Evolutionary conservation across 192 early-diverging fungal species (phyloP).

Genomic region (Gonapodya prolifera): DNA sequence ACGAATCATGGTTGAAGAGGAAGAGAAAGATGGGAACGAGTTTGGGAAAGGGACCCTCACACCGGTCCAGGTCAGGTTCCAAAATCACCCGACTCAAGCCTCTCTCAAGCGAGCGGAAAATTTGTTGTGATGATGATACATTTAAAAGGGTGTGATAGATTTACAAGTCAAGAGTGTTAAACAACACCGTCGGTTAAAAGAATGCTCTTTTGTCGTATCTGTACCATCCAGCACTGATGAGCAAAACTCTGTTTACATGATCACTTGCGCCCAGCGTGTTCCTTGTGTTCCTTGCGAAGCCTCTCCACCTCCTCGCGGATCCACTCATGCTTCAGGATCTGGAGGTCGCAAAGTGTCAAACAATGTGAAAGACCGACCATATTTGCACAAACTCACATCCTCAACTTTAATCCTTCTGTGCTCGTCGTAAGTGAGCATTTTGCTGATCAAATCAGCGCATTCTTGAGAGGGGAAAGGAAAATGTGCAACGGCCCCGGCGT

Average conservation of each 20-base stretch:
- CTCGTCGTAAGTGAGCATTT: constrained; percentile 10
- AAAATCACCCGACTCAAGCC: too few relatives aligned
- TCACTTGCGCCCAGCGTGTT: not conserved
- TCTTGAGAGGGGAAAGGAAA: not conserved
- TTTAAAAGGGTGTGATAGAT: too few relatives aligned
- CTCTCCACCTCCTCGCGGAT: not conserved
- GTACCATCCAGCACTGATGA: too few relatives aligned
- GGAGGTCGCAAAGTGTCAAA: not conserved
- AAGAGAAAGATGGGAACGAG: not conserved
- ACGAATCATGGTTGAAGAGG: not conserved
- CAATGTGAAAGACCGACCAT: not conserved
- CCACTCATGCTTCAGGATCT: constrained; percentile 2
- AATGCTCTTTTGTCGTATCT: too few relatives aligned
- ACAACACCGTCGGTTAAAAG: too few relatives aligned
- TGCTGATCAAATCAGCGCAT: constrained; percentile 9
- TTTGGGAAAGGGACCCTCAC: too few relatives aligned
- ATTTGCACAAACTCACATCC: constrained; percentile 6
- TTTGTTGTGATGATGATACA: too few relatives aligned
- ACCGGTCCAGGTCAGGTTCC: too few relatives aligned
- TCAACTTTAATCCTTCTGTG: constrained; percentile 7
- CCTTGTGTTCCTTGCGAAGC: not conserved
- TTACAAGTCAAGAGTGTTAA: too few relatives aligned
- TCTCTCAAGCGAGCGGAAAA: too few relatives aligned
- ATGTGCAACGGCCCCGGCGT: too few relatives aligned
- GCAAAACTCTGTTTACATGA: too few relatives aligned